Conservation (phyloP, 768 basidiomycete species). For the Calocybe cyanea region DNA sequence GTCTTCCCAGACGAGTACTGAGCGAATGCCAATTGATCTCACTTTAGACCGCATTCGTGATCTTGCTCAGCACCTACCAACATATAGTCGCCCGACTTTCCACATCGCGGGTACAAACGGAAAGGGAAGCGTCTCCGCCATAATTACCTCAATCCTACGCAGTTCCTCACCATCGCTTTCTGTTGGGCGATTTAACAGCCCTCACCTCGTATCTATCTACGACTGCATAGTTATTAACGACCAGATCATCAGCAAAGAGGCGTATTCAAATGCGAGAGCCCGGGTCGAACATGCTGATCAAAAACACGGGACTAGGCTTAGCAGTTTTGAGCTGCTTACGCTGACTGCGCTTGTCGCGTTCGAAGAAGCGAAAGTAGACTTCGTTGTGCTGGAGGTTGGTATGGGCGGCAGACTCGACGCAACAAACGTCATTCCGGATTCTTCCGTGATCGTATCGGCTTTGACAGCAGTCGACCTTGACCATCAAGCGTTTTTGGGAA, state of each 20-base stretch:
- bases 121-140: slow-evolving; percentile 88
- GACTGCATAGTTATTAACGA: slow-evolving; percentile 77
- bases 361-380: slow-evolving; percentile 63
- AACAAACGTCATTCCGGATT: slow-evolving; percentile 82
- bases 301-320: slow-evolving; percentile 44
- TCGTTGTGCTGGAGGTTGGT: slow-evolving; percentile 89
- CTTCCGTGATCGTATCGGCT: slow-evolving; percentile 68
- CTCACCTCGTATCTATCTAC: slow-evolving; percentile 75
- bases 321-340: slow-evolving; percentile 82
- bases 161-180: slow-evolving; percentile 50
- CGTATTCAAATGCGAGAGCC: slow-evolving; percentile 45
- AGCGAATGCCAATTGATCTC: slow-evolving; percentile 62
- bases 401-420: slow-evolving; percentile 93
- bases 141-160: slow-evolving; percentile 72
- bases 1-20: no score
- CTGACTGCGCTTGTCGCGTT: slow-evolving; percentile 77
- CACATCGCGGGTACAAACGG: slow-evolving; percentile 97
- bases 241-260: slow-evolving; percentile 39
- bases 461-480: slow-evolving; percentile 89
- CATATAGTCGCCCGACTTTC: slow-evolving; percentile 73
- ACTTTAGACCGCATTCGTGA: slow-evolving; percentile 53
- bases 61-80: slow-evolving; percentile 52
- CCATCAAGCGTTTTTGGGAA: slow-evolving; percentile 87
- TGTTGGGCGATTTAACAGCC: slow-evolving; percentile 87
- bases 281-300: slow-evolving; percentile 48